These are phyloP conservation scores for Acephala macrosclerotiorum DNA, from an alignment of 2,329 filamentous ascomycete species.

Conservation along the genomic window DNA sequence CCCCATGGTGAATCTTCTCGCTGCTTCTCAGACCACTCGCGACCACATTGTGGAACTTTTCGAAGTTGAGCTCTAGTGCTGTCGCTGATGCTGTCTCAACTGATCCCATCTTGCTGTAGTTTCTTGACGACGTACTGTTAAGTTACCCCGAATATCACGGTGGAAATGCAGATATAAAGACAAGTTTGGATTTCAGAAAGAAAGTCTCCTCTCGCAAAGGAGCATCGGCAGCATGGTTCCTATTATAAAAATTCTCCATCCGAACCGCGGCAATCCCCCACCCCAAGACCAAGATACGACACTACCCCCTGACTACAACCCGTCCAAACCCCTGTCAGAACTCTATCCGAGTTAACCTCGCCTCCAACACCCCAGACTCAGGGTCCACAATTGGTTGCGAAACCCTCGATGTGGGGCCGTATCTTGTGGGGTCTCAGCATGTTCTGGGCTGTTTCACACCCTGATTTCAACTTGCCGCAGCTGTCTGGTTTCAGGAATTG, in stretches of 20 bases:
- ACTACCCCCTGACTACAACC: neutral
- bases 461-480: neutral
- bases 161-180: neutral
- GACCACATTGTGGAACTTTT: conserved; percentile 30
- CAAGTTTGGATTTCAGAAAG: neutral
- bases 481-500: neutral
- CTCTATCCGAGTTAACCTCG: conserved; percentile 1
- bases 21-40: neutral
- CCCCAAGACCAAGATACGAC: neutral
- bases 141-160: no score
- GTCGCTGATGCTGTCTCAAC: neutral
- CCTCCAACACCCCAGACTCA: neutral
- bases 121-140: no score
- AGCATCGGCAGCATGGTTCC: neutral
- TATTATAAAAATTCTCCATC: neutral
- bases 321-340: neutral
- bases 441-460: neutral
- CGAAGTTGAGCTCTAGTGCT: conserved; percentile 15
- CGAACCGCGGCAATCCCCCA: neutral
- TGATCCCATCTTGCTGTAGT: conserved; percentile 1
- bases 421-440: conserved; percentile 1
- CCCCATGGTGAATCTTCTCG: conserved; percentile 27
- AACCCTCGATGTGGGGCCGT: neutral
- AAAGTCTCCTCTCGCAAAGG: no score
- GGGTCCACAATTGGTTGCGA: conserved; percentile 3